Evolutionary conservation across 148 eudicot species (phyloP).

Genomic region (Cornus suecica): DNA sequence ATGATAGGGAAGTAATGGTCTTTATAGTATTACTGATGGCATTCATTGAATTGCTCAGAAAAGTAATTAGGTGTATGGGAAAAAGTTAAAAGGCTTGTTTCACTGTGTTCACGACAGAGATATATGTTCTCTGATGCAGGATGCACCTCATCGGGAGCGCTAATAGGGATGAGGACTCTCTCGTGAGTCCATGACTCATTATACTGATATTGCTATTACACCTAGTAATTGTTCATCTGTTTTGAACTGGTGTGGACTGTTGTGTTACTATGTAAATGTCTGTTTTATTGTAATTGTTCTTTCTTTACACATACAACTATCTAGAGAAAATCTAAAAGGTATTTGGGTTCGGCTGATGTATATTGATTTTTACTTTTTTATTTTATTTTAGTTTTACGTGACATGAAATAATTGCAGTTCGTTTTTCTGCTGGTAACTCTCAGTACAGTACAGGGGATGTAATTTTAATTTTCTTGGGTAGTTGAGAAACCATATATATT

Average conservation of each 20-base stretch:
- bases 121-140: slow-evolving; percentile 8
- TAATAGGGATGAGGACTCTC: neutral
- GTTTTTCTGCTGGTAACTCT: too few relatives aligned
- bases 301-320: neutral
- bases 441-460: too few relatives aligned
- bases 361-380: too few relatives aligned
- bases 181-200: neutral
- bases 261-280: slow-evolving; percentile 7
- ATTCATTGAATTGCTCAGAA: neutral
- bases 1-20: neutral
- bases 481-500: too few relatives aligned
- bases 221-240: neutral
- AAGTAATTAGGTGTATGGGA: too few relatives aligned
- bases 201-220: neutral
- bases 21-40: neutral
- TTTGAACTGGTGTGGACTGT: neutral
- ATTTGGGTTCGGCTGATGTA: too few relatives aligned
- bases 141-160: slow-evolving; percentile 1
- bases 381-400: too few relatives aligned
- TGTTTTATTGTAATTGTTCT: neutral
- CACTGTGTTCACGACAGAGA: too few relatives aligned
- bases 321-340: neutral
- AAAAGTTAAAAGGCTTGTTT: too few relatives aligned
- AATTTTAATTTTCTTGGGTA: too few relatives aligned
- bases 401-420: too few relatives aligned